A percentile compares a stretch with the other conserved stretches of the same genome.
These are phyloP conservation scores for Dictyostelium brefeldianum DNA, from an alignment of 78 protist genomes.

Conservation along the genomic window DNA sequence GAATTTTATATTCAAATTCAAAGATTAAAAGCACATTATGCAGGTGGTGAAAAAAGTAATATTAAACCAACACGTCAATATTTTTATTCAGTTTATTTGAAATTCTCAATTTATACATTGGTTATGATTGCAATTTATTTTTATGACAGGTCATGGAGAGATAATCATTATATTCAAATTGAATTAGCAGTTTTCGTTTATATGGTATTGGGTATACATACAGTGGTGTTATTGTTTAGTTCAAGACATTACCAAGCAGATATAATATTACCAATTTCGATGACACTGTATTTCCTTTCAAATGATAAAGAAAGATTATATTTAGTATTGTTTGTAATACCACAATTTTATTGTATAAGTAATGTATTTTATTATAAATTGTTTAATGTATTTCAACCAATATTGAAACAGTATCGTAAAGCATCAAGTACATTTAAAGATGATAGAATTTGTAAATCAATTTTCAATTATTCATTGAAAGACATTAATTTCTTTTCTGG, in stretches of 20 bases:
- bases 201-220: conserved; percentile 17
- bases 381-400: conserved; percentile 43
- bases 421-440: background rate
- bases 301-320: conserved; percentile 67
- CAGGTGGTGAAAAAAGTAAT: conserved; percentile 26
- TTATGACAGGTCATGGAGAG: conserved; percentile 39
- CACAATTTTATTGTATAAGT: conserved; percentile 70
- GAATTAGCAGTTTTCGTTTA: conserved; percentile 41
- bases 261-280: conserved; percentile 44
- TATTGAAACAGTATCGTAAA: conserved; percentile 18
- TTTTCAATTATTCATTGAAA: conserved; percentile 31
- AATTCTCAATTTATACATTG: conserved; percentile 6
- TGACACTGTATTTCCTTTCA: conserved; percentile 36
- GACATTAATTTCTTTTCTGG: conserved; percentile 54
- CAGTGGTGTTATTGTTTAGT: conserved; percentile 23
- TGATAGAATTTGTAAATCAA: background rate
- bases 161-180: background rate
- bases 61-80: conserved; percentile 6
- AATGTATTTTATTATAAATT: conserved; percentile 57
- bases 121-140: conserved; percentile 20
- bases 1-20: conserved; percentile 49
- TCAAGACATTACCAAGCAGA: conserved; percentile 42
- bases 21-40: conserved; percentile 47
- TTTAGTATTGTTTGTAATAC: conserved; percentile 49
- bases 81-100: conserved; percentile 30